Evolutionary conservation across 495 filamentous ascomycete genomes (phyloP), one percentile per base, ranked within the genome.

Genomic region (Bryoglossum gracile): DNA sequence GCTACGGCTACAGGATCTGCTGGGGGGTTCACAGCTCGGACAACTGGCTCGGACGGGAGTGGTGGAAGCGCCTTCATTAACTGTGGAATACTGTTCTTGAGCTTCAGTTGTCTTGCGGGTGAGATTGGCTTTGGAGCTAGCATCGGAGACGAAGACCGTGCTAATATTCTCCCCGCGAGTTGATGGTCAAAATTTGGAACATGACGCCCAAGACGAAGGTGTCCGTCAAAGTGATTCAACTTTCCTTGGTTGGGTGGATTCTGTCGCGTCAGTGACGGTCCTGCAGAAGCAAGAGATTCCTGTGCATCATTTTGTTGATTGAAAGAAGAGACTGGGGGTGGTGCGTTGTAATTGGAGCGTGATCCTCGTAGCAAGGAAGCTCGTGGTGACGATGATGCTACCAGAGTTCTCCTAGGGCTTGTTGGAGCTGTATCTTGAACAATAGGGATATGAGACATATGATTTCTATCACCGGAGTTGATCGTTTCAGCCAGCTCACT

Each of bases 51-150:
- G 5, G 39, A 26, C 14, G 70, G 67, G 23, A 74, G 28, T 17
- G 68, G 59, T n/a, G 71, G 72, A 22, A 74, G 51, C 23, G 68
- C 64, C 50, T 75, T 74, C 69, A 76, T 73, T 32, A 76, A 57
- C 48, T 68, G 66, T 35, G 73, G 70, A 21, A 74, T 61, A 48
- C 72, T 75, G 50, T 70, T 69, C 51, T 72, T 72, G 42, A 73
- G 58, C 46, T 63, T 68, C 33, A 74, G 61, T 53, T 69, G 62
- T 26, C 66, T 62, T 36, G 58, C 65, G 24, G 73, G 67, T 9
- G 69, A 74, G 10, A 72, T 71, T 9, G 71, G 70, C 33, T 68
- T 64, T 13, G 69, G 70, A 25, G 68, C 64, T 3, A 73, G 51
- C 37, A 73, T 64, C 14, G 64, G 60, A 13, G 51, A 47, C 2